Conservation (phyloP, 1,284 basidiomycete genomes). For the Wallemia ichthyophaga region DNA sequence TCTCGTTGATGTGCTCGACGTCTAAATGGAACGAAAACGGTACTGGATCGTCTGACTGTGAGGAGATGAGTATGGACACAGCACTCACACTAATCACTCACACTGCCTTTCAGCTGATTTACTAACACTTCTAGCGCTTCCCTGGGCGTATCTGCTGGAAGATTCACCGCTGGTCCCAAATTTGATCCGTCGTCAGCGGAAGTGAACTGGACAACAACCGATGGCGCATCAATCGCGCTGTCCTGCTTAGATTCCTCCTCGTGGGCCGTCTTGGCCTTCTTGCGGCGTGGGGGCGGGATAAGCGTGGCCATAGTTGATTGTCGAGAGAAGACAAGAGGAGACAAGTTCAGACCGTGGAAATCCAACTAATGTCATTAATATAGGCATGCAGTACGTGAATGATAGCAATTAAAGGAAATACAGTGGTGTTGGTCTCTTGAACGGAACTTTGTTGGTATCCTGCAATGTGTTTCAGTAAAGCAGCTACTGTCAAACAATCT, state of each 20-base stretch:
- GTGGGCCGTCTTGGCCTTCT: constrained; percentile 5
- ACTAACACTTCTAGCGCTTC: constrained; percentile 56
- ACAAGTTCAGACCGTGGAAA: too few relatives aligned
- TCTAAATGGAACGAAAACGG: constrained; percentile 65
- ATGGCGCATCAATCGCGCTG: constrained; percentile 25
- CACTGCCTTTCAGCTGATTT: constrained; percentile 36
- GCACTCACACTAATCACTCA: not conserved
- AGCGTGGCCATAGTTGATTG: constrained; percentile 33
- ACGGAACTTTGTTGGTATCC: not conserved
- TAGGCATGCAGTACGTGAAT: not conserved
- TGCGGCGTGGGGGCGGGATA: constrained; percentile 29
- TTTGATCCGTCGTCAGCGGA: constrained; percentile 49
- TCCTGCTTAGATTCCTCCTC: constrained; percentile 25
- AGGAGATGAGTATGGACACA: not conserved
- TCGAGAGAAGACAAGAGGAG: not conserved
- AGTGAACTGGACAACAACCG: constrained; percentile 65
- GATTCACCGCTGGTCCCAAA: constrained; percentile 54
- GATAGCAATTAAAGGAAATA: not conserved
- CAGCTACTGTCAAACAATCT: not conserved
- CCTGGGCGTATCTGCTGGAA: constrained; percentile 58
- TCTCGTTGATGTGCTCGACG: constrained; percentile 15
- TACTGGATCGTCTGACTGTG: constrained; percentile 49
- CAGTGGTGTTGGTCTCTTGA: not conserved
- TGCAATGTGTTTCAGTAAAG: not conserved
- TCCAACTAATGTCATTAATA: not conserved